Base-by-base conservation (phyloP, 1,139 yeast genomes). In the Blastobotrys ciferrii region DNA sequence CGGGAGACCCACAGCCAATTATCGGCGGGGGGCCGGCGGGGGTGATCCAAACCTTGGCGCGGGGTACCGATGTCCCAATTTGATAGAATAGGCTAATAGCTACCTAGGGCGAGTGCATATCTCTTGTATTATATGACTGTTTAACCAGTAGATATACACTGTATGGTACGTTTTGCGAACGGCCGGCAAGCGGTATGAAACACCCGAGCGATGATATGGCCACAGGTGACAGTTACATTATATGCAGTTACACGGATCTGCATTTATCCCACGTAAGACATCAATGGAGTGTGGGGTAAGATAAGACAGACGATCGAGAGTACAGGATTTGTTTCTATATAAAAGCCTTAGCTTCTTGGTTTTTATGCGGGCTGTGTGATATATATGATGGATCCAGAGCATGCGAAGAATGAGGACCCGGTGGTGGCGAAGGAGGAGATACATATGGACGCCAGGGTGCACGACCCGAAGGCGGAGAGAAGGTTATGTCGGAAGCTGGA, bases 401-500 rank as follows among this genome's bases (percentile, higher is more conserved):
- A 23, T 5, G 9, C 9, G 9, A 23, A 23, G 28, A 5, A 23
- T 5, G 28, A 23, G 9, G 28, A 23, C 9, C 9, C 9, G 28
- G 9, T 23, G 5, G 9, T 6, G 9, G 28, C 5, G 28, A 23
- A 23, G 28, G 9, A 23, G 28, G 28, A 23, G 28, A 23, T 23
- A 6, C 9, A 23, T 23, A 9, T 23, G 25, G 56, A 52, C 47
- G 61, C 60, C 31, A 44, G 59, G 37, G 45, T 58, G 31, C 32
- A 48, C 30, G 61, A 58, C 46, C 50, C 50, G 28, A 53, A 49
- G n/a, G 61, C 61, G 5, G 61, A 58, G 39, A 46, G 58, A 20
- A 37, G 49, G 12, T 49, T 58, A 14, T 54, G 60, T 49, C 56
- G 76, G 49, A 80, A 77, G 56, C 67, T 80, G 43, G 87, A 81